Conservation (phyloP, 2,329 filamentous ascomycete genomes). For the Aspergillus sp. region DNA sequence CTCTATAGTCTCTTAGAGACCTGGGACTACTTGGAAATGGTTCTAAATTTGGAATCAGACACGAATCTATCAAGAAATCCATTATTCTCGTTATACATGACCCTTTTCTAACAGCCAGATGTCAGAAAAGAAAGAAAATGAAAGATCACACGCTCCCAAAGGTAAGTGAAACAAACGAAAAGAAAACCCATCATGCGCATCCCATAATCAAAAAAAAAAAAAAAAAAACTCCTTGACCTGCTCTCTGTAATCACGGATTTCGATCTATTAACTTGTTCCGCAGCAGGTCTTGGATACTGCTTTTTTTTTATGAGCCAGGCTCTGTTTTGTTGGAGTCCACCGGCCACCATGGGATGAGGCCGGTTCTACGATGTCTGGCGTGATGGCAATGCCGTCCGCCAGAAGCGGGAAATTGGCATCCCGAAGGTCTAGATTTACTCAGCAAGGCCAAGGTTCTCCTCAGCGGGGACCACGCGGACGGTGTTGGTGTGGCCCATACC, state of each 20-base stretch:
- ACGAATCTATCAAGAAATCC: neutral
- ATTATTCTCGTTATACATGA: neutral
- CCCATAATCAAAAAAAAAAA: neutral
- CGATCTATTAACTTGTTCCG: neutral
- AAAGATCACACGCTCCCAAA: neutral
- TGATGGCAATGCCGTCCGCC: neutral
- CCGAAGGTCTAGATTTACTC: slow-evolving; percentile 19
- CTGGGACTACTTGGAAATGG: no score
- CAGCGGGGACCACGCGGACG: slow-evolving; percentile 45
- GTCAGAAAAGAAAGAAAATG: neutral
- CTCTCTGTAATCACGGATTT: neutral
- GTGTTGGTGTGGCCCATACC: slow-evolving; percentile 65
- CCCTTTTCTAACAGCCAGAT: neutral
- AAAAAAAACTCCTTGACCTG: neutral
- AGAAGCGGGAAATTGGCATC: neutral
- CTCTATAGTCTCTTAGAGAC: no score
- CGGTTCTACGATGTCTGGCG: neutral
- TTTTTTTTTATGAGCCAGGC: neutral
- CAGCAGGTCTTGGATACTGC: neutral
- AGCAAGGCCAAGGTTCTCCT: slow-evolving; percentile 37
- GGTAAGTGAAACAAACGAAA: neutral
- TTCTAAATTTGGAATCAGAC: no score
- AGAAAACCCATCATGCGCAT: neutral
- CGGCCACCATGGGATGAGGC: neutral
- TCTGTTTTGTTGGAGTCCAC: neutral